Evolutionary conservation across 2,329 filamentous ascomycete species (phyloP).

Genomic region (Monilinia vaccinii-corymbosi): DNA sequence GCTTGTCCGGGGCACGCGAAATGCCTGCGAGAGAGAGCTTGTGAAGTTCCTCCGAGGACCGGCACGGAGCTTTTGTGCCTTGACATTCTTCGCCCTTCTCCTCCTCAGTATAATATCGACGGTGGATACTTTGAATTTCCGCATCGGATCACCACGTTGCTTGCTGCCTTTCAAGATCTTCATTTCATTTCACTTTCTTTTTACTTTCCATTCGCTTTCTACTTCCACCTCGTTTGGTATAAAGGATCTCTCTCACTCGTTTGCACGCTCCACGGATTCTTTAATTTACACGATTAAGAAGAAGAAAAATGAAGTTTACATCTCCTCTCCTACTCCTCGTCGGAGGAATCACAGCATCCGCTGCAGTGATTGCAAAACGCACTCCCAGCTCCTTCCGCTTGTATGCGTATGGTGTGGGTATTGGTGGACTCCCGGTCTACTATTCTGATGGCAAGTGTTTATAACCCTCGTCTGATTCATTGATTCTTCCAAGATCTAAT

Average conservation of each 20-base stretch:
- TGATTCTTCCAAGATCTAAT: too few species aligned
- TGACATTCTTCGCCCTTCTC: background rate
- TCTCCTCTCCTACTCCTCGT: slow-evolving; percentile 3
- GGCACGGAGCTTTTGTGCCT: background rate
- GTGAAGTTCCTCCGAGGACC: background rate
- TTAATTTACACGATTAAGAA: background rate
- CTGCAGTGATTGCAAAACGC: background rate
- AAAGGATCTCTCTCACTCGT: background rate
- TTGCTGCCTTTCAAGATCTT: background rate
- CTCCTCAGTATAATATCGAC: background rate
- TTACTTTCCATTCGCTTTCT: too few species aligned
- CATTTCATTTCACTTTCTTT: background rate
- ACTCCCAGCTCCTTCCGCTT: background rate
- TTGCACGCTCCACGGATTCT: background rate
- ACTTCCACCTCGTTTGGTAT: background rate
- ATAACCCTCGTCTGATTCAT: background rate
- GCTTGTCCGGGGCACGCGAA: background rate
- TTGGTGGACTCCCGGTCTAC: slow-evolving; percentile 5
- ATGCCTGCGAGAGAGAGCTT: background rate
- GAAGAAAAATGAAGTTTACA: slow-evolving; percentile 5
- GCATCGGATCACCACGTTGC: too few species aligned
- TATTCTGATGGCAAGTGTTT: slow-evolving; percentile 3
- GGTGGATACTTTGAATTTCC: background rate
- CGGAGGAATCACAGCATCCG: background rate
- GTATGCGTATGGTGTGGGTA: slow-evolving; percentile 6